Evolutionary conservation across 2,329 filamentous ascomycete genomes (phyloP).

Genomic region (Fusarium armeniacum): DNA sequence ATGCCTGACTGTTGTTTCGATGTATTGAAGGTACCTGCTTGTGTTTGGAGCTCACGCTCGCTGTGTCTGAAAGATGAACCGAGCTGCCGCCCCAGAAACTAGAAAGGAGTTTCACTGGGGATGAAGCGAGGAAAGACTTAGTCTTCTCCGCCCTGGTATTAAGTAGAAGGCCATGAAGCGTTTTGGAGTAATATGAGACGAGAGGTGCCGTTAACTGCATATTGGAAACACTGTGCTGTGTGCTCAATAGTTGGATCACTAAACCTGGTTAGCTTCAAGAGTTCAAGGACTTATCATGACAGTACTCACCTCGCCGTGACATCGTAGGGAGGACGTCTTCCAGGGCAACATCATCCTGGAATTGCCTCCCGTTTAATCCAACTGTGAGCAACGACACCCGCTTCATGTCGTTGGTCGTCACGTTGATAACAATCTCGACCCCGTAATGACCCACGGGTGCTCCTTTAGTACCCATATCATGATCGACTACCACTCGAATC

Average conservation of each 20-base stretch:
- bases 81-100: conserved; percentile 79
- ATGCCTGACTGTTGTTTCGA: conserved; percentile 64
- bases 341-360: conserved; percentile 78
- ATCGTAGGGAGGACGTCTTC: conserved; percentile 82
- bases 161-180: conserved; percentile 77
- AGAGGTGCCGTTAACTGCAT: conserved; percentile 74
- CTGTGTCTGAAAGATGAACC: conserved; percentile 56
- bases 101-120: conserved; percentile 90
- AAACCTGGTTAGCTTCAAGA: conserved; percentile 52
- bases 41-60: conserved; percentile 55
- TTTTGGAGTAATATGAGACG: conserved; percentile 82
- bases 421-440: conserved; percentile 77
- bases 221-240: conserved; percentile 78
- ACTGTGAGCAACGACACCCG: conserved; percentile 65
- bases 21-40: conserved; percentile 59
- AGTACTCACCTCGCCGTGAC: conserved; percentile 75
- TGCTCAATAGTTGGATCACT: conserved; percentile 81
- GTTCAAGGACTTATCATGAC: background rate
- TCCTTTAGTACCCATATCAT: conserved; percentile 74
- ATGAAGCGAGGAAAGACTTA: conserved; percentile 80
- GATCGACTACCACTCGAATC: conserved; percentile 80
- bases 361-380: conserved; percentile 78
- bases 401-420: conserved; percentile 67
- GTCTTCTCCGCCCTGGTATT: conserved; percentile 74
- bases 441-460: conserved; percentile 76